Evolutionary conservation across 2,329 filamentous ascomycete genomes (phyloP).

Genomic region (Colletotrichum sp.): DNA sequence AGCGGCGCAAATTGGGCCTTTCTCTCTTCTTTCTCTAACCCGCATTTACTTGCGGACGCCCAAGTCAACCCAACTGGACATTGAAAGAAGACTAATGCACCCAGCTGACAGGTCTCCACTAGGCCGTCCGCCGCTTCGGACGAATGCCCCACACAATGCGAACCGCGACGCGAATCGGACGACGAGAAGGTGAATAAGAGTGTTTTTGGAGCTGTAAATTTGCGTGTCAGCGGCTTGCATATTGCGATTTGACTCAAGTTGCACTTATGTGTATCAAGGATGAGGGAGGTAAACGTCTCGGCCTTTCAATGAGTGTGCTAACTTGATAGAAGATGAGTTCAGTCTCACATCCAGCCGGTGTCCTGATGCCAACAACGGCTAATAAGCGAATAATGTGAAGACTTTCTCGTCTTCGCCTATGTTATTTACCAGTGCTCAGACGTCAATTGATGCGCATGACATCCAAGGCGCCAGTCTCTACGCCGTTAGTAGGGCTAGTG

Average conservation of each 20-base stretch:
- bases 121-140: background rate
- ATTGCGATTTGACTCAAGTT: background rate
- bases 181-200: background rate
- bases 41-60: background rate
- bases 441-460: background rate
- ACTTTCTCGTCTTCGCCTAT: background rate
- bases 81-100: background rate
- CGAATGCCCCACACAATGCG: background rate
- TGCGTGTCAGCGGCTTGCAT: background rate
- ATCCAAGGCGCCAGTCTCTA: background rate
- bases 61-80: background rate
- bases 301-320: background rate
- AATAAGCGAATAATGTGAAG: background rate
- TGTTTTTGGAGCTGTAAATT: background rate
- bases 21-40: background rate
- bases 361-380: background rate
- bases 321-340: background rate
- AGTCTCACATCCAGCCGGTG: background rate
- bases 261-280: background rate
- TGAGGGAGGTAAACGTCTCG: background rate
- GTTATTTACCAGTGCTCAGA: background rate
- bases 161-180: background rate
- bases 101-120: background rate
- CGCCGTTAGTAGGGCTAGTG: background rate
- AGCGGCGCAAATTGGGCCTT: background rate